Percentiles rank a stretch among this genome's conserved stretches.
Conservation (phyloP, 2,329 filamentous ascomycete genomes). For the Chalaropsis ovoidea region DNA sequence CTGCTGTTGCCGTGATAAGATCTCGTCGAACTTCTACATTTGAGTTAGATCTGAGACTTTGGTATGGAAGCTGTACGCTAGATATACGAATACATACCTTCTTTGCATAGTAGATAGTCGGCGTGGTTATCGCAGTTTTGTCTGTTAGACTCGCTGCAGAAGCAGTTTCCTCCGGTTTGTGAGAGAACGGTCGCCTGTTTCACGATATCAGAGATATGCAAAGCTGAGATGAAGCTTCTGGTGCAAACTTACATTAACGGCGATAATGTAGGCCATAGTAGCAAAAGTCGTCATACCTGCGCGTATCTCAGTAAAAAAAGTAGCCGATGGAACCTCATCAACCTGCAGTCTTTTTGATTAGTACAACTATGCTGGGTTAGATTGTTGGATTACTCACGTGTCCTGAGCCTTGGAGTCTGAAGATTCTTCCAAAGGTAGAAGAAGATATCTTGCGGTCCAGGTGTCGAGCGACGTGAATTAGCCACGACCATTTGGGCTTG, state of each 20-base stretch:
- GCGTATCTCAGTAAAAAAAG: slow-evolving; percentile 66
- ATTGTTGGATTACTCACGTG: slow-evolving; percentile 42
- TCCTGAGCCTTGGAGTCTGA: slow-evolving; percentile 54
- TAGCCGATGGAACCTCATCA: slow-evolving; percentile 55
- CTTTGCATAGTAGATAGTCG: slow-evolving; percentile 40
- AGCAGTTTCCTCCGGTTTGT: slow-evolving; percentile 66
- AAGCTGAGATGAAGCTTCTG: background rate
- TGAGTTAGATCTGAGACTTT: background rate
- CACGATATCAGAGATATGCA: background rate
- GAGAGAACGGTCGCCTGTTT: slow-evolving; percentile 59
- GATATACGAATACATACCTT: slow-evolving; percentile 33
- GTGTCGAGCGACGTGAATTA: slow-evolving; percentile 18
- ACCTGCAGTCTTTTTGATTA: slow-evolving; percentile 38
- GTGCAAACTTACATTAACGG: slow-evolving; percentile 46
- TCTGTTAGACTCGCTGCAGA: slow-evolving; percentile 44
- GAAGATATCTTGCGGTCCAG: slow-evolving; percentile 30
- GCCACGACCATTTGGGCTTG: slow-evolving; percentile 13
- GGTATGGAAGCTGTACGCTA: background rate
- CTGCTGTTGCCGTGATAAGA: slow-evolving; percentile 73
- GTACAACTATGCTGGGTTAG: background rate
- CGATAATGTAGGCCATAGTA: slow-evolving; percentile 79
- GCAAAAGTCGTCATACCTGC: slow-evolving; percentile 72
- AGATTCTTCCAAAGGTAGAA: slow-evolving; percentile 45
- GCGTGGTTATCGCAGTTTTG: slow-evolving; percentile 41
- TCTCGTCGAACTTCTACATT: slow-evolving; percentile 55